phyloP scores from a whole-genome alignment of 345 rosid genomes.

The Brassica rapa region DNA sequence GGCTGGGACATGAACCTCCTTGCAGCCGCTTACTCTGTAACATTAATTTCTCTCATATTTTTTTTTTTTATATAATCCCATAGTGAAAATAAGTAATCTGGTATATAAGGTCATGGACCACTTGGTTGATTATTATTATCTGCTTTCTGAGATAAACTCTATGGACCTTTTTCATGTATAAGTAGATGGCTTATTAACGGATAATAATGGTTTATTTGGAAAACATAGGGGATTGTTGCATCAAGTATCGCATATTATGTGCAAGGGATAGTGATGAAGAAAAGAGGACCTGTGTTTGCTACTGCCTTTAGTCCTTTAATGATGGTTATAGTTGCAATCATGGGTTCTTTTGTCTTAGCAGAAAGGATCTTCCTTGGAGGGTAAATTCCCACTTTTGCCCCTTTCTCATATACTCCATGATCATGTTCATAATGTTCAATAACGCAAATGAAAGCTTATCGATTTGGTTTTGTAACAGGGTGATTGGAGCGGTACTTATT shows the following conservation, averaged over 20 bases:
- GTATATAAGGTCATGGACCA: not conserved
- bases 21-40: conserved; percentile 71
- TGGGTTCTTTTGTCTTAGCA: conserved; percentile 59
- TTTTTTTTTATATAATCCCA: not conserved
- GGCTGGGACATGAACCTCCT: conserved; percentile 57
- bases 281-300: conserved; percentile 70
- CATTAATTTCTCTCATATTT: conserved; percentile 2
- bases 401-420: not conserved
- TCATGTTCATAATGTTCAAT: not conserved
- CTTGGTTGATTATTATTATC: not conserved
- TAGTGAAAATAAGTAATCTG: not conserved
- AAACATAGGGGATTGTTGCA: conserved; percentile 52
- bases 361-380: conserved; percentile 55
- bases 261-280: conserved; percentile 57
- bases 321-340: conserved; percentile 62
- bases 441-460: not conserved
- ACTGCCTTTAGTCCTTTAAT: conserved; percentile 62
- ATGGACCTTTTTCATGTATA: not conserved
- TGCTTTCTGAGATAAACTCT: not conserved
- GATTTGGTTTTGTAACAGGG: conserved; percentile 37
- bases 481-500: conserved; percentile 60
- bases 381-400: conserved; percentile 35
- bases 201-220: not conserved
- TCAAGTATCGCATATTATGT: conserved; percentile 55
- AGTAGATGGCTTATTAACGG: not conserved